Base-by-base conservation (phyloP, 805 yeast species). In the Tetrapisispora phaffii region DNA sequence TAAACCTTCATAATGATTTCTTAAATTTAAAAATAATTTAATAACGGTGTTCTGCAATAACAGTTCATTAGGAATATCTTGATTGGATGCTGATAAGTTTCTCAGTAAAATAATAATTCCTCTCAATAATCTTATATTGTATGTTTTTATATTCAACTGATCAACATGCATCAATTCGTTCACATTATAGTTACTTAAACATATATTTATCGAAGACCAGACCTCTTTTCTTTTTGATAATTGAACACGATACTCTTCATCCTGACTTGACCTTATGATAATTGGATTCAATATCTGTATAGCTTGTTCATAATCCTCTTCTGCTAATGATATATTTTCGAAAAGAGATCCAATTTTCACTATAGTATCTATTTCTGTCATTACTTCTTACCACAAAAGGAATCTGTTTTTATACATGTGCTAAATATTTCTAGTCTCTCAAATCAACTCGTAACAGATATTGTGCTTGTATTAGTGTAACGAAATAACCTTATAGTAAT, bases 91-190 rank as follows among this genome's bases (percentile, higher is more conserved):
- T 1, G 71, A 65, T 21, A 75, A 50, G 51, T 76, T 77, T 47
- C 83, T 60, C 24, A 70, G 59, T n/a, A 77, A 45, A n/a, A 79
- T 49, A 1, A 76, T 45, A 1, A 70, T 50, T 1, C 79, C 83
- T 52, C 81, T 62, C 3, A 72, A 44, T 2, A 70, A 49, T 36
- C 82, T 60, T 7, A 62, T 20, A 37, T 53, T 55, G 44, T 48
- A 46, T 20, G 40, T 47, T 8, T 53, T 48, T 7, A 47, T 23
- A 10, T 49, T 45, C 0, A 41, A 36, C 37, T 47, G 12, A 5
- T 16, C 12, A n/a, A 35, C 9, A 24, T 16, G 35, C 43, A 10
- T 46, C 7, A n/a, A 39, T 32, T 35, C 42, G 37, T 15, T 44
- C 41, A 6, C 7, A 12, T 13, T 20, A 28, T 31, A 26, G 2